phyloP scores from a whole-genome alignment of 768 basidiomycete species.

The Termitomyces sp. region DNA sequence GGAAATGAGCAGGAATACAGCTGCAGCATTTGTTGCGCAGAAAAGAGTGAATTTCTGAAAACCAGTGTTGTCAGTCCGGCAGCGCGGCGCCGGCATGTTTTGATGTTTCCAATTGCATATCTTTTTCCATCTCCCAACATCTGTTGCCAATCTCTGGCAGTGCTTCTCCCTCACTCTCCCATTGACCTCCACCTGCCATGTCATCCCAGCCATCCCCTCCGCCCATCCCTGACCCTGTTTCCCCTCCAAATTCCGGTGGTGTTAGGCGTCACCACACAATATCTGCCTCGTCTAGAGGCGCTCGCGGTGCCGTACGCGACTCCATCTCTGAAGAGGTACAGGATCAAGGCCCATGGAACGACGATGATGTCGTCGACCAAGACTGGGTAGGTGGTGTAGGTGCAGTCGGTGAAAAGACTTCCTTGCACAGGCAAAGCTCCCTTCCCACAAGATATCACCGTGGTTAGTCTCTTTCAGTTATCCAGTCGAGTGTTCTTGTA shows the following conservation, averaged over 20 bases:
- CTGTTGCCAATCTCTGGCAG: not conserved
- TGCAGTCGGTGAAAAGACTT: constrained; percentile 79
- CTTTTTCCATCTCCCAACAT: constrained; percentile 15
- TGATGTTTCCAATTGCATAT: constrained; percentile 8
- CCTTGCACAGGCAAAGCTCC: constrained; percentile 76
- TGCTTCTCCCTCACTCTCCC: constrained; percentile 7
- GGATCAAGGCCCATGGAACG: constrained; percentile 55
- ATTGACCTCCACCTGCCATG: constrained; percentile 20
- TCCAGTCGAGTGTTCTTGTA: constrained; percentile 4
- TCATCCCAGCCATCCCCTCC: constrained; percentile 31
- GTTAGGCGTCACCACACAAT: constrained; percentile 87
- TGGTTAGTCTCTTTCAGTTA: constrained; percentile 38
- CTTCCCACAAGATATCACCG: constrained; percentile 79
- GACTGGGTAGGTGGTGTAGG: constrained; percentile 83
- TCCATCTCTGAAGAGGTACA: constrained; percentile 66
- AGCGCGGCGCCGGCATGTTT: constrained; percentile 11
- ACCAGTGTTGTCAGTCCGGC: not conserved
- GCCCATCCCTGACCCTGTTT: constrained; percentile 36
- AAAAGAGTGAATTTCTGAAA: not conserved
- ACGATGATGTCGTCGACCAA: constrained; percentile 75
- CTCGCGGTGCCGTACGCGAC: constrained; percentile 57
- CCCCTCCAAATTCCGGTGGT: constrained; percentile 38
- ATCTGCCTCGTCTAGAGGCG: constrained; percentile 65
- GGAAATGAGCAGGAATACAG: not conserved
- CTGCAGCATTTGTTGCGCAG: not conserved